Percentiles rank a stretch among this genome's conserved stretches.
These are phyloP conservation scores for Zymoseptoria passerinii DNA, from an alignment of 2,329 filamentous ascomycete genomes.

Conservation along the genomic window DNA sequence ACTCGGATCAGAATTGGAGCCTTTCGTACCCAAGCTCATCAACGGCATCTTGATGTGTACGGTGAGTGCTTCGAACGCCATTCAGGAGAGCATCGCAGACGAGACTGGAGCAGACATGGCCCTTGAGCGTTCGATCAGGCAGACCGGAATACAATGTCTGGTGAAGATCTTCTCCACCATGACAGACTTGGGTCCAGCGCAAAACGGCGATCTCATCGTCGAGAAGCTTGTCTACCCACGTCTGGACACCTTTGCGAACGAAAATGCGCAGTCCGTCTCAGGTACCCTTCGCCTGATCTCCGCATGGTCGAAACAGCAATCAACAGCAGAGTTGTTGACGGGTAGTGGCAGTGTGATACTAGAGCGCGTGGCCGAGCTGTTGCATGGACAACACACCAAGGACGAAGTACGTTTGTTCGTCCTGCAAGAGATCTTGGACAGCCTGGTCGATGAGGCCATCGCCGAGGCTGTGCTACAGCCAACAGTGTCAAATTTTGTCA, in stretches of 20 bases:
- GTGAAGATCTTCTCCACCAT: conserved; percentile 69
- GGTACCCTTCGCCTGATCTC: conserved; percentile 71
- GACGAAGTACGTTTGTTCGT: conserved; percentile 80
- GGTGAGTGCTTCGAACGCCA: conserved; percentile 33
- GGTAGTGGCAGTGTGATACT: conserved; percentile 54
- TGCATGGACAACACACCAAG: conserved; percentile 66
- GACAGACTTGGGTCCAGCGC: conserved; percentile 60
- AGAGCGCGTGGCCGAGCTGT: conserved; percentile 60
- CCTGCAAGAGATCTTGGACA: conserved; percentile 62
- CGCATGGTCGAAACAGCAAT: conserved; percentile 65
- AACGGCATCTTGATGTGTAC: conserved; percentile 73
- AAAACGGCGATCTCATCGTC: conserved; percentile 63
- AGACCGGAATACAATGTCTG: conserved; percentile 73
- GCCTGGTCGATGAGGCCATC: conserved; percentile 53
- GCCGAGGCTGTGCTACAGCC: conserved; percentile 53
- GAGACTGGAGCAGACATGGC: conserved; percentile 38
- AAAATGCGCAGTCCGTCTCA: conserved; percentile 85
- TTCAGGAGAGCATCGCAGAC: conserved; percentile 23
- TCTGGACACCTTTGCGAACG: conserved; percentile 67
- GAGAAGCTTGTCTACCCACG: conserved; percentile 68
- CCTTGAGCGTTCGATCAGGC: conserved; percentile 57
- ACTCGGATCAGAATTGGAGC: conserved; percentile 62
- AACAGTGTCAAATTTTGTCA: conserved; percentile 59
- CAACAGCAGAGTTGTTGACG: conserved; percentile 62
- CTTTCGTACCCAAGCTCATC: conserved; percentile 61